These are phyloP conservation scores for Candida labiduridarum DNA, from an alignment of 1,139 yeast species.

Conservation along the genomic window DNA sequence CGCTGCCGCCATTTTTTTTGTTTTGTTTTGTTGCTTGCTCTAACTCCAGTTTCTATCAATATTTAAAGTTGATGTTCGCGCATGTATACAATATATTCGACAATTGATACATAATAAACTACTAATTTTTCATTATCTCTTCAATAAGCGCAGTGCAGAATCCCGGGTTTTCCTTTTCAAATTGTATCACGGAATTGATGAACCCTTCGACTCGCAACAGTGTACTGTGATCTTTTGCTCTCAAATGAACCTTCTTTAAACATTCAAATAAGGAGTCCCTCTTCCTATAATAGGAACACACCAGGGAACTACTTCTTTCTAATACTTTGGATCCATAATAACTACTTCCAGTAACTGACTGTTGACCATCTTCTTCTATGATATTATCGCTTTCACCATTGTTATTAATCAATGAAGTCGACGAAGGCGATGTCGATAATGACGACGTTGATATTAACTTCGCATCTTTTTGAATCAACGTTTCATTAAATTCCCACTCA, in stretches of 20 bases:
- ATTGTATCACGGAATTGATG: constrained; percentile 36
- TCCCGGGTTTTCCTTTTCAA: constrained; percentile 62
- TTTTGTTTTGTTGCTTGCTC: too few species aligned
- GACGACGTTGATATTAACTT: not conserved
- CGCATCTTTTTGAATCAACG: constrained; percentile 5
- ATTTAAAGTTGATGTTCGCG: too few species aligned
- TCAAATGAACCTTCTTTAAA: constrained; percentile 40
- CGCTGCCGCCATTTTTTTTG: too few species aligned
- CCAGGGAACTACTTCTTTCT: not conserved
- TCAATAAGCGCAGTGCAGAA: constrained; percentile 65
- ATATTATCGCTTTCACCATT: not conserved
- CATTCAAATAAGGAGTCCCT: constrained; percentile 23
- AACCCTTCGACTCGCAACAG: constrained; percentile 44
- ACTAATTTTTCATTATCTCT: constrained; percentile 32
- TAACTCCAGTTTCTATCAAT: too few species aligned
- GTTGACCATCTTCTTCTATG: not conserved
- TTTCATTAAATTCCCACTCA: constrained; percentile 13
- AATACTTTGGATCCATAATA: not conserved
- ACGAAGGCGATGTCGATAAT: not conserved
- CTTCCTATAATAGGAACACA: constrained; percentile 3
- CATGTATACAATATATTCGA: too few species aligned
- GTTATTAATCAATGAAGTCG: not conserved
- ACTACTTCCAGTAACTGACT: not conserved
- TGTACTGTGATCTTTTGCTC: constrained; percentile 54
- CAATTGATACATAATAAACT: too few species aligned